Percentiles rank a stretch among this genome's conserved stretches.
phyloP scores from a whole-genome alignment of 73 alveolate genomes.

The Paramecium octaurelia region DNA sequence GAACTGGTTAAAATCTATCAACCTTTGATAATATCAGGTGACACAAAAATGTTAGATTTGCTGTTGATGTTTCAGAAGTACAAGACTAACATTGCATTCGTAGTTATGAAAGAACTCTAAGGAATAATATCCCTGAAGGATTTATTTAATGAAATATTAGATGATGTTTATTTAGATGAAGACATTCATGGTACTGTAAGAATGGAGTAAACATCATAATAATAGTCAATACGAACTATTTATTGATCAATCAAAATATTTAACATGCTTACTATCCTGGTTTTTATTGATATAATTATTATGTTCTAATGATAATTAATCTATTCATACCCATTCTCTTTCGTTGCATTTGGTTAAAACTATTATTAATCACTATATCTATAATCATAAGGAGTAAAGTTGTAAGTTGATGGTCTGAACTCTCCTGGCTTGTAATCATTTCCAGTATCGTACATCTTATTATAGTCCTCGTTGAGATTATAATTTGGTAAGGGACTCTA shows the following conservation, averaged over 20 bases:
- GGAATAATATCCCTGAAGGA: constrained; percentile 3
- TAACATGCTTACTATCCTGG: constrained; percentile 48
- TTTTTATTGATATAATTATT: background rate
- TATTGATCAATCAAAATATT: constrained; percentile 27
- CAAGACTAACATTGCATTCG: background rate
- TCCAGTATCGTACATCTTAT: background rate
- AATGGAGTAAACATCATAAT: background rate
- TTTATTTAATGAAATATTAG: background rate
- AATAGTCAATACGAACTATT: background rate
- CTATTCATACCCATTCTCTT: background rate
- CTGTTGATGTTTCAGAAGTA: background rate
- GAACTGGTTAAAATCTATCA: background rate
- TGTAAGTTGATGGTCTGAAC: background rate
- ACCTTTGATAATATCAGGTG: background rate
- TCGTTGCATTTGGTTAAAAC: background rate
- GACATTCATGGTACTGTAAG: background rate
- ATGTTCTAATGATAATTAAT: background rate
- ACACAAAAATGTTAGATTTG: constrained; percentile 19
- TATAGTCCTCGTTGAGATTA: background rate
- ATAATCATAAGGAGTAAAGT: background rate
- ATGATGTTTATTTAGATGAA: background rate
- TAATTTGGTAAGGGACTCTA: background rate
- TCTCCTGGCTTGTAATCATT: constrained; percentile 31
- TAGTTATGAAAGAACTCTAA: background rate
- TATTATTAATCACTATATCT: constrained; percentile 3